phyloP scores from a whole-genome alignment of 192 early-diverging fungal genomes.

The Coemansia sp. region DNA sequence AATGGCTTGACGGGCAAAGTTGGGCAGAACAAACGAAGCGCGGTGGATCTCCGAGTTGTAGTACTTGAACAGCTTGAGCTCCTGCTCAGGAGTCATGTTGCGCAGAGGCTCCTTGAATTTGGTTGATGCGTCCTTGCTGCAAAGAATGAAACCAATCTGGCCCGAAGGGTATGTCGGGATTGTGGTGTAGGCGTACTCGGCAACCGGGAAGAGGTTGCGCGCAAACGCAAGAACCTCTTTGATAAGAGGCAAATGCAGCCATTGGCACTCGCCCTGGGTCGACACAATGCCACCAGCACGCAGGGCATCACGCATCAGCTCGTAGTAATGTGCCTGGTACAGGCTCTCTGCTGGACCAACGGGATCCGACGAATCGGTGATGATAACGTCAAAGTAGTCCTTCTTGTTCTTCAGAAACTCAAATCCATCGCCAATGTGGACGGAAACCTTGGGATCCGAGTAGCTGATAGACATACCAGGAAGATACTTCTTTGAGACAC shows the following conservation, averaged over 20 bases:
- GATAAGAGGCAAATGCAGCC: slow-evolving; percentile 95
- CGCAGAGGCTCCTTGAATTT: slow-evolving; percentile 81
- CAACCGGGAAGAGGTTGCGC: slow-evolving; percentile 82
- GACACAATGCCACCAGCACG: slow-evolving; percentile 88
- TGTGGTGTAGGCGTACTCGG: slow-evolving; percentile 91
- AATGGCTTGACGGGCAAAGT: slow-evolving; percentile 72
- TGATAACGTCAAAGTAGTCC: slow-evolving; percentile 94
- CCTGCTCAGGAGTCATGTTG: slow-evolving; percentile 73
- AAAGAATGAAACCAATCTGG: slow-evolving; percentile 95
- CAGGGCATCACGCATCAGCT: slow-evolving; percentile 91
- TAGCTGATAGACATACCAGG: slow-evolving; percentile 94
- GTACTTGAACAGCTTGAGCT: slow-evolving; percentile 82
- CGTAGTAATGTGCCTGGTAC: slow-evolving; percentile 91
- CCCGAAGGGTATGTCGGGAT: slow-evolving; percentile 98
- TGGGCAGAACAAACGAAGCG: slow-evolving; percentile 90
- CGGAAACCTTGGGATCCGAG: slow-evolving; percentile 90
- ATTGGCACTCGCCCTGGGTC: slow-evolving; percentile 99
- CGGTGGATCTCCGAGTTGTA: slow-evolving; percentile 94
- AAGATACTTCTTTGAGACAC: slow-evolving; percentile 91
- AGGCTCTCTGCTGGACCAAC: slow-evolving; percentile 96
- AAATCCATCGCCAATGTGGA: slow-evolving; percentile 97
- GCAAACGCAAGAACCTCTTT: slow-evolving; percentile 82
- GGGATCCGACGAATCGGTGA: slow-evolving; percentile 98
- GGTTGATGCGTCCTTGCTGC: slow-evolving; percentile 77
- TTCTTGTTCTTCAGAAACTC: slow-evolving; percentile 86